Evolutionary conservation across 805 yeast genomes (phyloP).

Genomic region (Pichia membranifaciens): DNA sequence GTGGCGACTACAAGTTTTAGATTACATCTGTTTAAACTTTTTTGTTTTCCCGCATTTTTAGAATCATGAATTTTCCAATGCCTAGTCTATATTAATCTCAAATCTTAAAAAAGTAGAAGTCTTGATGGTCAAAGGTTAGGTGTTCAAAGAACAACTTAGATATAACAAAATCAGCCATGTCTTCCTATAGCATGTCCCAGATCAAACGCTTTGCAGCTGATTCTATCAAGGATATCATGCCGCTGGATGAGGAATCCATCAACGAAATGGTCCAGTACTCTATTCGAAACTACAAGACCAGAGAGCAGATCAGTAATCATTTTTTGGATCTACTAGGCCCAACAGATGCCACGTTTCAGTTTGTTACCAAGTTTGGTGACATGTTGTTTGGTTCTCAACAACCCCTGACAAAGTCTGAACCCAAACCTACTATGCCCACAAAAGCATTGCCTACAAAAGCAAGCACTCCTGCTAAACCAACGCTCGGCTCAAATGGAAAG

Average conservation of each 20-base stretch:
- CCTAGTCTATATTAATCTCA: no score
- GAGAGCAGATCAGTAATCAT: slow-evolving; percentile 45
- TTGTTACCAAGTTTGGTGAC: slow-evolving; percentile 40
- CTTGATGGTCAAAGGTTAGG: no score
- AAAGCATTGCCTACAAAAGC: background rate
- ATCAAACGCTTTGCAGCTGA: slow-evolving; percentile 21
- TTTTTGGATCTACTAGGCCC: slow-evolving; percentile 54
- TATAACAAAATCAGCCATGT: no score
- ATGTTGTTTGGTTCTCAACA: slow-evolving; percentile 30
- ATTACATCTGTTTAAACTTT: no score
- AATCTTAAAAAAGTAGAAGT: no score
- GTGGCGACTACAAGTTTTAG: no score
- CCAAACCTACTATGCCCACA: background rate
- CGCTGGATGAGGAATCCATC: slow-evolving; percentile 53
- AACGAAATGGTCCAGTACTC: slow-evolving; percentile 52
- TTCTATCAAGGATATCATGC: slow-evolving; percentile 35
- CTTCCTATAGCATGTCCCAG: slow-evolving; percentile 20
- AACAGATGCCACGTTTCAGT: slow-evolving; percentile 44
- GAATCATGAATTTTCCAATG: no score
- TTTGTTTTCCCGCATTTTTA: no score
- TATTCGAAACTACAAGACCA: slow-evolving; percentile 35
- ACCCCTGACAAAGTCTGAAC: background rate
- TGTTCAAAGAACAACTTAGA: no score
- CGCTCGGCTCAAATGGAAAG: background rate
- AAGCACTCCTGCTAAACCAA: background rate